phyloP scores from a whole-genome alignment of 1,139 yeast genomes.

The Saccharomyces hybrid region DNA sequence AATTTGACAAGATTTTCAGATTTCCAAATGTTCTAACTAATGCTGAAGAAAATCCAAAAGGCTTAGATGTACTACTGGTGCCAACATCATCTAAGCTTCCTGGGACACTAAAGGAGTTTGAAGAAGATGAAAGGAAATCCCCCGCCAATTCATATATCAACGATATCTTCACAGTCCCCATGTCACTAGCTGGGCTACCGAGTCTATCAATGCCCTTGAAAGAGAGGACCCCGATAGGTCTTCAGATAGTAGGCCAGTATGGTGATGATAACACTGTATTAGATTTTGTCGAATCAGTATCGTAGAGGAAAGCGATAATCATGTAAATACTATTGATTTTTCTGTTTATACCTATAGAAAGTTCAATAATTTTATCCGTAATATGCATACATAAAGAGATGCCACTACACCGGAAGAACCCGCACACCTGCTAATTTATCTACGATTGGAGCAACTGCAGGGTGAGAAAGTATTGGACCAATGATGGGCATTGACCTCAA shows the following conservation, averaged over 20 bases:
- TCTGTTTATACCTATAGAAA: neutral
- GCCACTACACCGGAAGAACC: constrained; percentile 48
- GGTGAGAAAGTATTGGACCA: constrained; percentile 80
- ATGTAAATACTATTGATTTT: constrained; percentile 1
- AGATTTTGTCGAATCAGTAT: constrained; percentile 25
- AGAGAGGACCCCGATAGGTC: constrained; percentile 44
- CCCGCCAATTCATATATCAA: constrained; percentile 63
- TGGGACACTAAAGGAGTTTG: constrained; percentile 42
- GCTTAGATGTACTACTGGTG: constrained; percentile 62
- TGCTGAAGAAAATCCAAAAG: constrained; percentile 20
- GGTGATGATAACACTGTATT: constrained; percentile 70
- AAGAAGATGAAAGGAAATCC: constrained; percentile 33
- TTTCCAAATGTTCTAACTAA: constrained; percentile 40
- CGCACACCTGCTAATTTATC: constrained; percentile 59
- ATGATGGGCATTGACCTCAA: constrained; percentile 80
- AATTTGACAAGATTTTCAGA: constrained; percentile 59
- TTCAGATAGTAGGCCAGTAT: constrained; percentile 79
- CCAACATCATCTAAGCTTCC: constrained; percentile 69
- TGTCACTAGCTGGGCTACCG: constrained; percentile 88
- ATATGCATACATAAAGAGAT: neutral
- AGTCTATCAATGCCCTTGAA: constrained; percentile 61
- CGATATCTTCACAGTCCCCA: constrained; percentile 84
- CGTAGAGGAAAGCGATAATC: constrained; percentile 20
- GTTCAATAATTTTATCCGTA: neutral
- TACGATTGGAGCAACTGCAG: constrained; percentile 70